Evolutionary conservation across 1,284 basidiomycete genomes (phyloP), one percentile per base, ranked within the genome.

Genomic region (Pholiota adiposa): DNA sequence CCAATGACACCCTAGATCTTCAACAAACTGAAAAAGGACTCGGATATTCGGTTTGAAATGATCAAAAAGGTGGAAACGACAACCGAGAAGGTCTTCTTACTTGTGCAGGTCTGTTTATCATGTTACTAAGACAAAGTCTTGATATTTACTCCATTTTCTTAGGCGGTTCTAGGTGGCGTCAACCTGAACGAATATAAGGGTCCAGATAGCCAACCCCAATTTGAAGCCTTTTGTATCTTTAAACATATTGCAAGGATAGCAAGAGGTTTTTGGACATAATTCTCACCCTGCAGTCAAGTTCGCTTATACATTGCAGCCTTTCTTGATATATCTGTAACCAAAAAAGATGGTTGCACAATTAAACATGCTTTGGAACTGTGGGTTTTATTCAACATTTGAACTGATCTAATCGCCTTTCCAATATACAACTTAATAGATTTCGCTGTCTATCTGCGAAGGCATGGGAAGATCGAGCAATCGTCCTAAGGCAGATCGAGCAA

Each of bases 381-480:
- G 63, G 83, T 72, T 27, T 40, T 14, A 7, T 38, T 18, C 23
- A 49, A 31, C 60, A 38, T 58, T 21, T 19, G 18, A n/a, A 21
- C 33, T 55, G 4, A 43, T 19, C 23, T 40, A 16, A 19, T 31
- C 40, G 16, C 8, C 52, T 48, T 48, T 38, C 59, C 61, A 14
- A 36, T 36, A 23, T 43, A 49, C 29, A 36, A 43, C 27, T n/a
- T 34, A 12, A 18, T 49, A 93, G 92, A 46, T 72, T 88, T 48
- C 83, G 91, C 31, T 90, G 88, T 67, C 71, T 95, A 43, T 83
- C 79, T 58, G 91, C 90, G 11, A 93, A 88, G 67, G 87, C 90
- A 50, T 95, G 93, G 93, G 93, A 95, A 67, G 91, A 93, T 67
- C 79, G 92, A 36, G 89, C 92, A 12, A 77, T 87, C 19, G 89